phyloP scores from a whole-genome alignment of 345 rosid genomes.

The Aquilaria malaccensis region DNA sequence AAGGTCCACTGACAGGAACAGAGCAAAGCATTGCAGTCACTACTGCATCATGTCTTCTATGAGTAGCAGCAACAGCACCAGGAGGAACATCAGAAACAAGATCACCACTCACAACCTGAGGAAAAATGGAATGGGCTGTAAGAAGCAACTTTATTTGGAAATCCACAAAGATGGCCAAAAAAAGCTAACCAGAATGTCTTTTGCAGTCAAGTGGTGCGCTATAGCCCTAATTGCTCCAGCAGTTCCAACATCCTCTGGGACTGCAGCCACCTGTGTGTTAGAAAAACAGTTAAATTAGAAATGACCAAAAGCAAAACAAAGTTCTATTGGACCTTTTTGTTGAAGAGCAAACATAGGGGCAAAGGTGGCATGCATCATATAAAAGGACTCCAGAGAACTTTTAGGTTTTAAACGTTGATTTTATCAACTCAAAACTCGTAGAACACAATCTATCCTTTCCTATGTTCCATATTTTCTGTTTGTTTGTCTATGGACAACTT shows the following conservation, averaged over 20 bases:
- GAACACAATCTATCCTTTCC: too few relatives aligned
- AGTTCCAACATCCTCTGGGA: slow-evolving; percentile 88
- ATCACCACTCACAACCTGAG: slow-evolving; percentile 93
- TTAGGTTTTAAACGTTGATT: too few relatives aligned
- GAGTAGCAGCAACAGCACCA: slow-evolving; percentile 88
- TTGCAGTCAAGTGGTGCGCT: slow-evolving; percentile 79
- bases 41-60: slow-evolving; percentile 83
- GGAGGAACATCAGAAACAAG: slow-evolving; percentile 95
- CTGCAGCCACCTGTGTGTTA: slow-evolving; percentile 67
- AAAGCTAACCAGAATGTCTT: slow-evolving; percentile 75
- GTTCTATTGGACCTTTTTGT: too few relatives aligned
- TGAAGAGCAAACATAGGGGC: too few relatives aligned
- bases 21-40: slow-evolving; percentile 91
- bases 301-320: too few relatives aligned
- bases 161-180: slow-evolving; percentile 11
- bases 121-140: slow-evolving; percentile 12
- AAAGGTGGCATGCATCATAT: too few relatives aligned
- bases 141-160: slow-evolving; percentile 5
- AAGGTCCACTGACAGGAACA: slow-evolving; percentile 70
- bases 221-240: slow-evolving; percentile 94
- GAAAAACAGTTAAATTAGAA: too few relatives aligned
- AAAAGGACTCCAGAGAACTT: too few relatives aligned
- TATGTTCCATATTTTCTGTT: too few relatives aligned
- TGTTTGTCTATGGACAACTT: too few relatives aligned
- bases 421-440: too few relatives aligned